Evolutionary conservation across 805 yeast genomes (phyloP).

Genomic region (Naumovozyma baii): DNA sequence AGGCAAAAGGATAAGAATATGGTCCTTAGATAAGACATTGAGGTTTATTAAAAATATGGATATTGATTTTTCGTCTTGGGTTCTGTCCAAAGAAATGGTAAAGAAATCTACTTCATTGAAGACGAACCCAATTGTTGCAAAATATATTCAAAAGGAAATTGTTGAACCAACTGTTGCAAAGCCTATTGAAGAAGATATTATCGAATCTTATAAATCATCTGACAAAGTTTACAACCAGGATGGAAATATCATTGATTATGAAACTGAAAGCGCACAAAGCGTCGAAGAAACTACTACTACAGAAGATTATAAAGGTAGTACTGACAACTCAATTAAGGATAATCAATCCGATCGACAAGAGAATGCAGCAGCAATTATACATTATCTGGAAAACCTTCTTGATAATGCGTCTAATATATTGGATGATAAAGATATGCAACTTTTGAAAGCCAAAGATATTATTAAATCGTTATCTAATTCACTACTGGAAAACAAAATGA

Average conservation of each 20-base stretch:
- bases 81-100: not conserved
- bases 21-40: constrained; percentile 12
- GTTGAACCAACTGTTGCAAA: too few species aligned
- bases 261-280: too few species aligned
- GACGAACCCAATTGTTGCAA: too few species aligned
- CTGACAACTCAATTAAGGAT: too few species aligned
- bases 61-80: constrained; percentile 1
- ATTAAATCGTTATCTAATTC: constrained; percentile 11
- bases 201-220: too few species aligned
- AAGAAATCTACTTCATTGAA: too few species aligned
- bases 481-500: constrained; percentile 13
- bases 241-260: too few species aligned
- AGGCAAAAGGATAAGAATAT: constrained; percentile 10
- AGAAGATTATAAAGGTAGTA: too few species aligned
- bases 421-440: constrained; percentile 9
- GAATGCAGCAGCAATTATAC: not conserved
- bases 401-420: constrained; percentile 5
- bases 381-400: not conserved
- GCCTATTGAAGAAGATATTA: too few species aligned
- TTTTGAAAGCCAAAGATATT: constrained; percentile 8
- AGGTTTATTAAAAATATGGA: constrained; percentile 14
- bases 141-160: not conserved
- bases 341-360: too few species aligned
- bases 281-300: too few species aligned
- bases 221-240: too few species aligned